Base-by-base conservation (phyloP, 805 yeast genomes). In the Saturnispora sanitii region DNA sequence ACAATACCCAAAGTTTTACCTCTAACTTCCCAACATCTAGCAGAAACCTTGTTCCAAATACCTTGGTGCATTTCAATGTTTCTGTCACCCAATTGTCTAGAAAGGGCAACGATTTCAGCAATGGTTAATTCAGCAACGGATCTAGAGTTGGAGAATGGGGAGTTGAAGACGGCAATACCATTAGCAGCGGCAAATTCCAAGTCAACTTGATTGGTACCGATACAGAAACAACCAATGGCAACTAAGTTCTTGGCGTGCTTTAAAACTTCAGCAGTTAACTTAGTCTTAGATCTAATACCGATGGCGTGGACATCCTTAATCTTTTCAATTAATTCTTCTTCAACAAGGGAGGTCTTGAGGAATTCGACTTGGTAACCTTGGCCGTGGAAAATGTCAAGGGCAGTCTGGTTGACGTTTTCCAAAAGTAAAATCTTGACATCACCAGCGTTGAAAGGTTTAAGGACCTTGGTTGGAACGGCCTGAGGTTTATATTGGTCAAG, bases 351-450 rank as follows among this genome's bases (percentile, higher is more conserved):
- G 41, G 88, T 68, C 70, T 86, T 88, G 70, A 80, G 76, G 65
- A 84, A 85, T 61, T 92, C 98, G 40, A 92, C 95, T 68, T 92
- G 97, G 70, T 92, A 92, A 44, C 98, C 98, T 70, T 92, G 96
- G 41, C 71, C 72, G 45, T 69, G 71, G 65, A 92, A 81, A 48
- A 87, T 86, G 39, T 79, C 77, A 50, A 92, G 75, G 37, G 98
- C 98, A 37, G 96, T 86, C 63, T 75, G 72, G 61, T 92, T 92
- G 53, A 92, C 95, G 56, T 92, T 92, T 66, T 92, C 98, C 48
- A 92, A 70, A 49, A 92, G 65, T 52, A 92, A 68, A 46, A 92
- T 83, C 68, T 88, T 90, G 66, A 90, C 82, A 58, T 92, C 98
- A 48, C 92, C 96, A 42, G 95, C 83, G 49, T 90, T 79, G 61